A percentile compares a stretch with the other conserved stretches of the same genome.
Evolutionary conservation across 2,329 filamentous ascomycete species (phyloP).

Genomic region (Alternaria dauci): DNA sequence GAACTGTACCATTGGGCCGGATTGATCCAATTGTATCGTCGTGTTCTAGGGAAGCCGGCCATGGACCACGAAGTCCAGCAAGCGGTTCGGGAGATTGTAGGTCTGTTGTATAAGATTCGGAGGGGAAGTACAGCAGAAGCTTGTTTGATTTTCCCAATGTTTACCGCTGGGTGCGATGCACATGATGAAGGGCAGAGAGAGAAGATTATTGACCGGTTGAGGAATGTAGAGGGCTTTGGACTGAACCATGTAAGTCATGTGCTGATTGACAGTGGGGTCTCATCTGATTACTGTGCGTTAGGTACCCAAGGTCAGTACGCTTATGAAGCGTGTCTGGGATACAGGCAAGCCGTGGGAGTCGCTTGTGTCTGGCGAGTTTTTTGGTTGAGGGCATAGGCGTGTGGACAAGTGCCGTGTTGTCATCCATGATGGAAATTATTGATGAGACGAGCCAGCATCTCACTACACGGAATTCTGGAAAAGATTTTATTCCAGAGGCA

Average conservation of each 20-base stretch:
- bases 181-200: conserved; percentile 63
- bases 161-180: conserved; percentile 81
- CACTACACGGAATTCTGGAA: neutral
- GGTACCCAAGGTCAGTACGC: conserved; percentile 66
- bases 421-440: no score
- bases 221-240: conserved; percentile 73
- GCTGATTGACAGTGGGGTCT: neutral
- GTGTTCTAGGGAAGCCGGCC: conserved; percentile 70
- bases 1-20: conserved; percentile 82
- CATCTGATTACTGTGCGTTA: conserved; percentile 34
- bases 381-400: conserved; percentile 56
- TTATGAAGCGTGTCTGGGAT: conserved; percentile 76
- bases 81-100: conserved; percentile 70
- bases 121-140: conserved; percentile 75
- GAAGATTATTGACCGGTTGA: conserved; percentile 71
- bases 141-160: conserved; percentile 81
- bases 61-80: conserved; percentile 68
- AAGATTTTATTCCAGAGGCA: neutral
- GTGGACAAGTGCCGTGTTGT: neutral
- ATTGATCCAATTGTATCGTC: conserved; percentile 76
- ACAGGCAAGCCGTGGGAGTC: conserved; percentile 74
- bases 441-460: neutral
- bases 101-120: conserved; percentile 68
- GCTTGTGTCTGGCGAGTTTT: conserved; percentile 71
- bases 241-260: conserved; percentile 72